Evolutionary conservation across 805 yeast species (phyloP).

Genomic region (Wickerhamomyces queroliae): DNA sequence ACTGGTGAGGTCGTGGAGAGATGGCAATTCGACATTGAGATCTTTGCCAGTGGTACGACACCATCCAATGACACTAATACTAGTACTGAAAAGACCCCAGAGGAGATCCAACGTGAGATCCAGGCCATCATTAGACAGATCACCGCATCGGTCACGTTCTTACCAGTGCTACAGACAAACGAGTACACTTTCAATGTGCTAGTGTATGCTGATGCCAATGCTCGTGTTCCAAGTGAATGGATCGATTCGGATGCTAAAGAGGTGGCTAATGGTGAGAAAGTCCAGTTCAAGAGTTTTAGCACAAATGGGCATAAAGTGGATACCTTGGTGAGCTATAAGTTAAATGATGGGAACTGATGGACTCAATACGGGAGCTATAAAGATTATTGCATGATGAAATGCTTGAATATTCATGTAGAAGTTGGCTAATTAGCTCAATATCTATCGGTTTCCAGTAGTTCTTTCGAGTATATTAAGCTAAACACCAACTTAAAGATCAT

Average conservation of each 20-base stretch:
- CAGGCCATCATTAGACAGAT: conserved; percentile 84
- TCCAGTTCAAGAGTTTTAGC: conserved; percentile 60
- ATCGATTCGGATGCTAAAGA: conserved; percentile 65
- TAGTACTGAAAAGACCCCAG: conserved; percentile 21
- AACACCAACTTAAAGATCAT: too few relatives aligned
- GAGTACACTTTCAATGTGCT: conserved; percentile 76
- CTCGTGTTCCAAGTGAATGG: conserved; percentile 78
- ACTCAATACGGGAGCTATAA: too few relatives aligned
- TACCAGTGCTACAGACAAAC: conserved; percentile 65
- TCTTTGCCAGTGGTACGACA: conserved; percentile 24
- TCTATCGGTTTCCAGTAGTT: too few relatives aligned
- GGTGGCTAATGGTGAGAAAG: conserved; percentile 56
- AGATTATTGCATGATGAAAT: too few relatives aligned
- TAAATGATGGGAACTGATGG: conserved; percentile 3
- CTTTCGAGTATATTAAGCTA: too few relatives aligned
- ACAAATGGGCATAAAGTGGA: conserved; percentile 69
- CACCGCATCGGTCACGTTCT: conserved; percentile 79
- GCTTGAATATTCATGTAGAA: too few relatives aligned
- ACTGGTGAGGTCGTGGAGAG: conserved; percentile 68
- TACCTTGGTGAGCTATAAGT: conserved; percentile 51
- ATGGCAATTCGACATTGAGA: conserved; percentile 77
- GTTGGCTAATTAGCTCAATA: too few relatives aligned
- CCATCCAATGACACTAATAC: conserved; percentile 6
- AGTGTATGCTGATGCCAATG: conserved; percentile 70
- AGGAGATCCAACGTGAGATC: conserved; percentile 65